Conservation (phyloP, 2,329 filamentous ascomycete species). For the Juglanconis sp. region DNA sequence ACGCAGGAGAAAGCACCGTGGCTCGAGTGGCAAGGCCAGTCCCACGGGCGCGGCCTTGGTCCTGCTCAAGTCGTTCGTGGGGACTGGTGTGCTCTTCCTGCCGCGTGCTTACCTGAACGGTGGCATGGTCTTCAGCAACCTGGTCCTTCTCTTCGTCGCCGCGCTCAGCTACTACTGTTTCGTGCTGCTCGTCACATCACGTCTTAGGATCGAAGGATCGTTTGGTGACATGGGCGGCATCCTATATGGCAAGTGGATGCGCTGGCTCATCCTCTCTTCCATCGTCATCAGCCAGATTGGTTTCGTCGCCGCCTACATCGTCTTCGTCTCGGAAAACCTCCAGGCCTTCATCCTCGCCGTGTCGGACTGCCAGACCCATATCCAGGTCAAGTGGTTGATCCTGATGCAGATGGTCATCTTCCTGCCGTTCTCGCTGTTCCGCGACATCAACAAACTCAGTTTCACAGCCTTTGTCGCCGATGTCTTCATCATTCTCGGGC, state of each 20-base stretch:
- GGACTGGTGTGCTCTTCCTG: constrained; percentile 90
- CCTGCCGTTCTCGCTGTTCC: constrained; percentile 85
- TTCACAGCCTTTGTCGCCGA: constrained; percentile 93
- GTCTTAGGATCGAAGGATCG: constrained; percentile 83
- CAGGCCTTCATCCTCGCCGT: constrained; percentile 94
- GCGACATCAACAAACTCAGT: constrained; percentile 95
- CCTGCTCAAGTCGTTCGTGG: constrained; percentile 95
- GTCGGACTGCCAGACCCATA: constrained; percentile 77
- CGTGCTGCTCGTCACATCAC: constrained; percentile 83
- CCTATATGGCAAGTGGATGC: constrained; percentile 88
- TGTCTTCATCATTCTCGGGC: constrained; percentile 86
- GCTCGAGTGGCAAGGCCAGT: constrained; percentile 71
- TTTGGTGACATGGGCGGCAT: constrained; percentile 96
- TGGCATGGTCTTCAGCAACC: constrained; percentile 93
- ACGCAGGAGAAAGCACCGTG: constrained; percentile 72
- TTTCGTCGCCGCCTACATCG: constrained; percentile 92
- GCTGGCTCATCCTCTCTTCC: constrained; percentile 79
- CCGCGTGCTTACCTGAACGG: constrained; percentile 93
- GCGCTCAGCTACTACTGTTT: constrained; percentile 95
- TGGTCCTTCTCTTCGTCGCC: constrained; percentile 84
- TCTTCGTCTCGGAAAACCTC: constrained; percentile 93
- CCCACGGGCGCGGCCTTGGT: constrained; percentile 78
- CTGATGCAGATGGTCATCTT: constrained; percentile 95
- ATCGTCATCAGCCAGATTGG: constrained; percentile 95
- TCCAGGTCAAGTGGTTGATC: constrained; percentile 87